phyloP scores from a whole-genome alignment of 768 basidiomycete species.

The Pholiota molesta region DNA sequence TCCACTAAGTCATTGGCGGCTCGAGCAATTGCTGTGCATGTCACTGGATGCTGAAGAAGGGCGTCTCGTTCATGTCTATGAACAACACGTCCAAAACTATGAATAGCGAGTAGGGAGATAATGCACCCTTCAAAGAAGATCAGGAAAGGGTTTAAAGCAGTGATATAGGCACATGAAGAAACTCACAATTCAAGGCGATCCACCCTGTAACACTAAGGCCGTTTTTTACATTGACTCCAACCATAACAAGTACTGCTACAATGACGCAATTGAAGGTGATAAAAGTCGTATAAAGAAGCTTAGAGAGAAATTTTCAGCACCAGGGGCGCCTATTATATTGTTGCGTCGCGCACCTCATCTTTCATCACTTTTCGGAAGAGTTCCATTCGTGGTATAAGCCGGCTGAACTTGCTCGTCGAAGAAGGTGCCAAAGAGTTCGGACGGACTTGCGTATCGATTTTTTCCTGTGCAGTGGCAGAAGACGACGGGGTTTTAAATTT shows the following conservation, averaged over 20 bases:
- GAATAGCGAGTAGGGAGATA: conserved; percentile 57
- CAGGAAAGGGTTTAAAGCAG: conserved; percentile 6
- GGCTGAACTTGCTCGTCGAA: conserved; percentile 43
- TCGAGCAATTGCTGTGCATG: conserved; percentile 39
- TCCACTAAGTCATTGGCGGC: conserved; percentile 27
- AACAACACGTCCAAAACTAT: conserved; percentile 62
- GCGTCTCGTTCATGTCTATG: conserved; percentile 63
- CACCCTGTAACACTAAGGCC: conserved; percentile 51
- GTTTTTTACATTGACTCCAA: conserved; percentile 51
- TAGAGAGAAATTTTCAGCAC: conserved; percentile 2
- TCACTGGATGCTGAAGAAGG: conserved; percentile 49
- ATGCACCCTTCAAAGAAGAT: conserved; percentile 46
- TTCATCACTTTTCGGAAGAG: conserved; percentile 59
- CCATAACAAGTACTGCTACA: conserved; percentile 49
- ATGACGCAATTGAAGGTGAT: conserved; percentile 52
- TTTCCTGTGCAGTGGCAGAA: background rate
- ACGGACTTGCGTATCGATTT: background rate
- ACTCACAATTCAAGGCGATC: conserved; percentile 59
- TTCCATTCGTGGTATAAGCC: conserved; percentile 54
- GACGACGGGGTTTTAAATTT: background rate
- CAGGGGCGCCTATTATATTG: background rate
- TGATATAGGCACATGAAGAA: background rate
- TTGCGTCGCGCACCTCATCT: conserved; percentile 53
- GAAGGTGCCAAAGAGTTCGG: conserved; percentile 27
- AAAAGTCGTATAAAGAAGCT: conserved; percentile 60